Evolutionary conservation across 352 stramenopile genomes (phyloP), one percentile per base, ranked within the genome.

Genomic region (Hyaloperonospora brassicae): DNA sequence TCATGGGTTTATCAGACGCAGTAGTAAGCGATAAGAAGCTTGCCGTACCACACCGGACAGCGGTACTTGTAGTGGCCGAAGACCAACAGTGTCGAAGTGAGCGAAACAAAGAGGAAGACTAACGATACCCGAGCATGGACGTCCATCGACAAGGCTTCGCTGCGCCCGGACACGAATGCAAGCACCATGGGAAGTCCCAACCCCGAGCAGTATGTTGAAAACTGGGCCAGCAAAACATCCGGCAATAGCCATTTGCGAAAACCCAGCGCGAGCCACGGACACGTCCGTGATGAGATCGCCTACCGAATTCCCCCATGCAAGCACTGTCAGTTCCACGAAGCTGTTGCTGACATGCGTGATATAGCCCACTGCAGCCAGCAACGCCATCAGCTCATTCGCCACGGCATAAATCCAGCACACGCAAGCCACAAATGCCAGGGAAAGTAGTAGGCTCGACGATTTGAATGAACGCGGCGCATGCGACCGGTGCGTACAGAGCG

Each of bases 351-450:
- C 71, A 30, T 83, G 77, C 13, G 81, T 92, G 50, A 91, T 89
- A 23, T 74, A 70, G 11, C 84, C 84, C 27, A 89, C 65, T 0
- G 83, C 75, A 30, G 89, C 68, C 9, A 97, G 64, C 23, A 95
- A 53, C 11, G 76, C 79, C 52, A 97, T 79, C 0, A 97, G 54
- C 45, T 97, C 88, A 36, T 75, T 86, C 5, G 89, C 87, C 34
- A 97, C 69, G 1, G 81, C 67, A 64, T 95, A 97, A 60, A 97
- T 96, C 91, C 89, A 97, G 43, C 79, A 79, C 12, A 97, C 85
- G 54, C 84, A 96, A 13, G 91, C 83, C 10, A 76, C 59, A 24
- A 95, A 89, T 5, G 74, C 81, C 21, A 95, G 58, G 7, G 66
- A 56, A 36, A 93, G 69, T 46, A 91, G 73, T n/a, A 86, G 27